Conservation (phyloP, 768 basidiomycete genomes). For the Hirschioporus abietinus region DNA sequence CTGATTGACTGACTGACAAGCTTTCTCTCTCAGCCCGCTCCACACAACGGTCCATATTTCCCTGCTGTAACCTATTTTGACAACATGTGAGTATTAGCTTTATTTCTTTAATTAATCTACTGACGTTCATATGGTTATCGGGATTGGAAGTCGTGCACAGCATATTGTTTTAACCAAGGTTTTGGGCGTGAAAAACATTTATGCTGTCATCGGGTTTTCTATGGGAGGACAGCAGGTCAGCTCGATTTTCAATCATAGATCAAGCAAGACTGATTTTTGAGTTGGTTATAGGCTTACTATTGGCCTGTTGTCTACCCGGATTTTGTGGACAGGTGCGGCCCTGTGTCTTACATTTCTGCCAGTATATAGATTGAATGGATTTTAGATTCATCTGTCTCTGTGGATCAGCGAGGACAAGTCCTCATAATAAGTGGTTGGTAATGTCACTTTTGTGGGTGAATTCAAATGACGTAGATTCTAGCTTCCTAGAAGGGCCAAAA, state of each 20-base stretch:
- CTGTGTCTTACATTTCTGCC: not conserved
- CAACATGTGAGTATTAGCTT: conserved; percentile 17
- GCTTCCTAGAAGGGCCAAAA: conserved; percentile 57
- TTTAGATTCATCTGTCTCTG: conserved; percentile 45
- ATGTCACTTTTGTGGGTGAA: not conserved
- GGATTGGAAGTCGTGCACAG: conserved; percentile 18
- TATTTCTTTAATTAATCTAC: not conserved
- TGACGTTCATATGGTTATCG: not conserved
- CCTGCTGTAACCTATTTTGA: conserved; percentile 25
- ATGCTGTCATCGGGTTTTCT: conserved; percentile 22
- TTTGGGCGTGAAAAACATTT: conserved; percentile 19
- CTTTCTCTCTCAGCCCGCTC: conserved; percentile 19
- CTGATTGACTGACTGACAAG: too few relatives aligned
- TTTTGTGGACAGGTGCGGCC: conserved; percentile 39
- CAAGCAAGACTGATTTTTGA: not conserved
- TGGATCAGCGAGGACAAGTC: conserved; percentile 50
- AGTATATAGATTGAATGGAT: not conserved
- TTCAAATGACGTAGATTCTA: conserved; percentile 15
- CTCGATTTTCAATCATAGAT: conserved; percentile 1
- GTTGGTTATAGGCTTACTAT: conserved; percentile 44
- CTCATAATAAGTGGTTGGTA: conserved; percentile 48
- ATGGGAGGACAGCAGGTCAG: conserved; percentile 27
- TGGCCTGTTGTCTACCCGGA: conserved; percentile 55
- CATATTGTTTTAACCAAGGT: conserved; percentile 20
- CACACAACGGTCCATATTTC: conserved; percentile 27